Conservation (phyloP, 306 rosid species). For the Herpetospermum pedunculosum region DNA sequence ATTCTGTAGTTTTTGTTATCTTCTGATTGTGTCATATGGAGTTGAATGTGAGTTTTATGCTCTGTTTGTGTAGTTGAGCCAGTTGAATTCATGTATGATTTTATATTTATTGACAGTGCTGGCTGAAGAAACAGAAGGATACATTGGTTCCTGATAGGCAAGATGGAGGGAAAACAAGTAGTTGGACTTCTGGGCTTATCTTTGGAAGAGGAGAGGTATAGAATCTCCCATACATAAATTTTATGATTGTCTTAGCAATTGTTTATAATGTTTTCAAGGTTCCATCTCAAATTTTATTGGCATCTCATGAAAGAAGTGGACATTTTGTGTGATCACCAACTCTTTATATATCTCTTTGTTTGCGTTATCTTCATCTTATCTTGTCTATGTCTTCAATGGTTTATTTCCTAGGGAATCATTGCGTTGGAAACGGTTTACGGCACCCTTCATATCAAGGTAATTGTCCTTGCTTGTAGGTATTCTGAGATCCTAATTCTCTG, state of each 20-base stretch:
- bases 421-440: constrained; percentile 64
- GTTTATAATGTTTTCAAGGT: background rate
- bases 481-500: background rate
- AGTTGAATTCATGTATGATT: background rate
- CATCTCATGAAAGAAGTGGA: background rate
- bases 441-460: constrained; percentile 77
- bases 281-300: background rate
- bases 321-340: background rate
- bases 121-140: constrained; percentile 97
- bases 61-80: constrained; percentile 3
- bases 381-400: background rate
- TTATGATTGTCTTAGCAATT: background rate
- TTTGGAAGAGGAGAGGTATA: constrained; percentile 86
- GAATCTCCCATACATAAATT: background rate
- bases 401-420: constrained; percentile 55
- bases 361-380: constrained; percentile 1
- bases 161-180: constrained; percentile 29
- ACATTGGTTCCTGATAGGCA: constrained; percentile 56
- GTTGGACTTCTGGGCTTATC: constrained; percentile 92
- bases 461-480: constrained; percentile 6
- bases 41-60: background rate
- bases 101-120: constrained; percentile 46
- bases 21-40: background rate
- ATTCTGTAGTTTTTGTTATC: background rate
- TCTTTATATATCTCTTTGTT: background rate